Conservation (phyloP, 208 protist genomes). For the Trypanosoma scelopori region DNA sequence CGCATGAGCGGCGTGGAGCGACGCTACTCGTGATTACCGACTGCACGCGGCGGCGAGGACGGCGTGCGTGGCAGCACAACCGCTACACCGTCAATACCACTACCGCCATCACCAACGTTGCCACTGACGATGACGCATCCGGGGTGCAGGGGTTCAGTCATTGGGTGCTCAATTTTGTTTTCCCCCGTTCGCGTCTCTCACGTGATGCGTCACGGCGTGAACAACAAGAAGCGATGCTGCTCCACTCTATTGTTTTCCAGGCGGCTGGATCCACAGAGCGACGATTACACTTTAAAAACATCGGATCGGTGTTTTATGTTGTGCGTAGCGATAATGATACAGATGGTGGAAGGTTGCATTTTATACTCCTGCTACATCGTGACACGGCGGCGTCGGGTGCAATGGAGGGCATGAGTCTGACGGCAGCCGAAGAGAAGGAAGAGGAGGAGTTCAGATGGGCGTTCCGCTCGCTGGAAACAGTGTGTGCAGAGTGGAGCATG, state of each 20-base stretch:
- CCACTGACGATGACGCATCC: not conserved
- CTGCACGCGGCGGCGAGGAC: conserved; percentile 62
- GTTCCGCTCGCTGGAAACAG: conserved; percentile 47
- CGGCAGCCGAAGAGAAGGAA: conserved; percentile 7
- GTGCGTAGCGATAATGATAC: conserved; percentile 54
- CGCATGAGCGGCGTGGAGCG: conserved; percentile 30
- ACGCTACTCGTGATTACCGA: conserved; percentile 65
- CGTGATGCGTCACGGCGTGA: conserved; percentile 21
- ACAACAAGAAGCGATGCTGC: conserved; percentile 41
- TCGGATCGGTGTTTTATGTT: conserved; percentile 53
- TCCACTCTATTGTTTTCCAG: conserved; percentile 64
- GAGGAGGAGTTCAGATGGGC: conserved; percentile 36
- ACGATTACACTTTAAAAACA: conserved; percentile 40
- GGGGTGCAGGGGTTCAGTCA: conserved; percentile 44
- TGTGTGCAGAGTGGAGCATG: conserved; percentile 64
- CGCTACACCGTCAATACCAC: conserved; percentile 34
- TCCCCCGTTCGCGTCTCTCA: conserved; percentile 47
- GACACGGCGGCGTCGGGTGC: not conserved
- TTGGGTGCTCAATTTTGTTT: conserved; percentile 79
- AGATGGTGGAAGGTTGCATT: conserved; percentile 74
- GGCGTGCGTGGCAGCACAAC: conserved; percentile 53
- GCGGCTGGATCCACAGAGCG: conserved; percentile 29
- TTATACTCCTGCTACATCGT: conserved; percentile 55
- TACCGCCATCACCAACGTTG: not conserved
- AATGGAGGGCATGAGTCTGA: not conserved